A percentile compares a stretch with the other conserved stretches of the same genome.
These are phyloP conservation scores for Ceraceosorus guamensis DNA, from an alignment of 1,284 basidiomycete genomes.

Conservation along the genomic window DNA sequence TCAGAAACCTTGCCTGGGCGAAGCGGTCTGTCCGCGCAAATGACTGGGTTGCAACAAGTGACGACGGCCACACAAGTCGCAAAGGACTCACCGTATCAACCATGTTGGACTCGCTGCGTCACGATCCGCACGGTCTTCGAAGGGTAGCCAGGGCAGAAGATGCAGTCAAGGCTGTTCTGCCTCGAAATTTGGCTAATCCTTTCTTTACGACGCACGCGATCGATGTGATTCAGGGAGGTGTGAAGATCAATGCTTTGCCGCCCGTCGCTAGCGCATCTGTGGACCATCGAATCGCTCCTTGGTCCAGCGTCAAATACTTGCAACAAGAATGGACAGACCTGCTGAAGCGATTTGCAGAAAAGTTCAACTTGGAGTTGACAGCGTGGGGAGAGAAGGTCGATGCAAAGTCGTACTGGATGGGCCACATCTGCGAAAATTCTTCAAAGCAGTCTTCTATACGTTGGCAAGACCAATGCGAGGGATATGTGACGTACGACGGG, in stretches of 20 bases:
- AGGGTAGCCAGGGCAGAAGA: neutral
- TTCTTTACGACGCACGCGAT: conserved; percentile 65
- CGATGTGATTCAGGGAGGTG: conserved; percentile 62
- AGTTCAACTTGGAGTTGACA: conserved; percentile 57
- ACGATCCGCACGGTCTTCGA: no score
- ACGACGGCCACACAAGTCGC: neutral
- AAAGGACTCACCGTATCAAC: no score
- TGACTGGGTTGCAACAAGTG: no score
- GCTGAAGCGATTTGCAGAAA: conserved; percentile 51
- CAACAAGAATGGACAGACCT: conserved; percentile 52
- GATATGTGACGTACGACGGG: no score
- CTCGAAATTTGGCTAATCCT: neutral
- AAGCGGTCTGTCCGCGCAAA: no score
- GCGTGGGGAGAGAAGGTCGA: conserved; percentile 16
- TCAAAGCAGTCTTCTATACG: no score
- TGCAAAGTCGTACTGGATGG: no score
- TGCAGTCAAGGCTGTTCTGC: neutral
- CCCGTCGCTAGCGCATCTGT: conserved; percentile 56
- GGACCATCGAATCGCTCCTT: conserved; percentile 59
- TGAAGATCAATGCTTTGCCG: conserved; percentile 62
- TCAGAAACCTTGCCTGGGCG: neutral
- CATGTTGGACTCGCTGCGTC: no score
- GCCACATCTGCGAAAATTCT: no score
- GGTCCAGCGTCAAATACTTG: conserved; percentile 53
- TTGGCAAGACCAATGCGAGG: conserved; percentile 9